Conservation (phyloP, 176 grass and related monocot genomes). For the Alloteropsis semialata region DNA sequence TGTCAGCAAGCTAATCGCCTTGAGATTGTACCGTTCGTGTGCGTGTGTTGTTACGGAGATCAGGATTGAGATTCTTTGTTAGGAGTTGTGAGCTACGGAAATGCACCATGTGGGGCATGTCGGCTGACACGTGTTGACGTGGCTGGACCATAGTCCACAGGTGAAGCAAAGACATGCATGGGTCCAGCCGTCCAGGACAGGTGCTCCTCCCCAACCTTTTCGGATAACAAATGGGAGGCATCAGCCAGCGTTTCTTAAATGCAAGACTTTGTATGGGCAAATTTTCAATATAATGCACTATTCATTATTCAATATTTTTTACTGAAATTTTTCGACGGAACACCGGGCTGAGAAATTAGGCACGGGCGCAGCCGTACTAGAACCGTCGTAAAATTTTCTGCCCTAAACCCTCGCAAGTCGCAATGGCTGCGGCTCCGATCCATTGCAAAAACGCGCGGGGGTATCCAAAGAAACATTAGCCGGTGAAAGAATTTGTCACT, state of each 20-base stretch:
- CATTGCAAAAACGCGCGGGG: neutral
- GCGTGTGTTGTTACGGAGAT: neutral
- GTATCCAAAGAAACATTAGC: neutral
- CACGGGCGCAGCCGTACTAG: neutral
- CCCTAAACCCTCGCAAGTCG: neutral
- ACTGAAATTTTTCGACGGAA: too few species aligned
- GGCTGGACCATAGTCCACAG: neutral
- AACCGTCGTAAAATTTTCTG: too few species aligned
- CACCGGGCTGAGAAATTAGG: neutral
- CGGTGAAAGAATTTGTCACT: neutral
- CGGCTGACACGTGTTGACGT: slow-evolving; percentile 9
- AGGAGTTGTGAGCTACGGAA: neutral
- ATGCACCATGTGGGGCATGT: neutral
- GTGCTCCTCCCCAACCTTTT: neutral
- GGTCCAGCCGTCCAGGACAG: too few species aligned
- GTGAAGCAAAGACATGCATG: neutral
- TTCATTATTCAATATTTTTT: too few species aligned
- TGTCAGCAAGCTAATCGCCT: neutral
- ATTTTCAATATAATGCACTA: too few species aligned
- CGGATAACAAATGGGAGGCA: neutral
- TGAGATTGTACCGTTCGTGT: neutral
- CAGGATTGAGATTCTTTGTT: neutral
- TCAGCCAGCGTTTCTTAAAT: too few species aligned
- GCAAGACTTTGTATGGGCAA: too few species aligned
- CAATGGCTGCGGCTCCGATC: neutral